phyloP scores from a whole-genome alignment of 2,329 filamentous ascomycete genomes.

The Colletotrichum eleusines region DNA sequence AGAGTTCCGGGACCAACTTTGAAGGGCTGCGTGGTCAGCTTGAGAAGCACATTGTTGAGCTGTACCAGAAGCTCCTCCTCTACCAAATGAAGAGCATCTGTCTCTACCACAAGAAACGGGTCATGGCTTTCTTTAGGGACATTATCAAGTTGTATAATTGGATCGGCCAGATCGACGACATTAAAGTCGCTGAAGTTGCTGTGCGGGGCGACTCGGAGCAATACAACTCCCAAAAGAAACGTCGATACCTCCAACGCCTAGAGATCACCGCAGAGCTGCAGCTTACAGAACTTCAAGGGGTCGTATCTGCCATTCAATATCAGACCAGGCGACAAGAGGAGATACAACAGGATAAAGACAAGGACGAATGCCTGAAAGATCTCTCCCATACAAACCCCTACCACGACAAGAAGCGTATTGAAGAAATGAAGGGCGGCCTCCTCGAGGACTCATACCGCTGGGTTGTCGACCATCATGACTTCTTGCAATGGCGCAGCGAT shows the following conservation, averaged over 20 bases:
- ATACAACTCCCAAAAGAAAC: background rate
- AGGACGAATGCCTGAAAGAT: background rate
- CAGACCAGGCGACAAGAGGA: background rate
- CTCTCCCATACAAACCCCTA: constrained; percentile 44
- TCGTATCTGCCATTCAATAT: background rate
- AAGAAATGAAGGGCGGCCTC: constrained; percentile 51
- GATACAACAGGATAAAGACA: constrained; percentile 38
- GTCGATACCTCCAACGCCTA: background rate
- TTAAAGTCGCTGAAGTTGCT: background rate
- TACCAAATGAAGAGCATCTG: constrained; percentile 57
- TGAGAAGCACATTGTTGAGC: constrained; percentile 47
- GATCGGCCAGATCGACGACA: background rate
- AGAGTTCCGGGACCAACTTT: constrained; percentile 6
- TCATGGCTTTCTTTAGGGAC: background rate
- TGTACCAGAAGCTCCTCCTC: constrained; percentile 55
- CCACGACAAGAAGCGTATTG: constrained; percentile 52
- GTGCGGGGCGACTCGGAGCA: background rate
- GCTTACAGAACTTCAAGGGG: background rate
- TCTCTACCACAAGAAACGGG: constrained; percentile 41
- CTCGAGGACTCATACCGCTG: constrained; percentile 50
- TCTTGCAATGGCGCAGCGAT: constrained; percentile 45
- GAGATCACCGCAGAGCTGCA: background rate
- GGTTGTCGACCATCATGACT: constrained; percentile 49
- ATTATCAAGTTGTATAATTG: background rate
- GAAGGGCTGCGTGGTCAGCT: constrained; percentile 42